Evolutionary conservation across 306 rosid species (phyloP).

Genomic region (Inga laurina): DNA sequence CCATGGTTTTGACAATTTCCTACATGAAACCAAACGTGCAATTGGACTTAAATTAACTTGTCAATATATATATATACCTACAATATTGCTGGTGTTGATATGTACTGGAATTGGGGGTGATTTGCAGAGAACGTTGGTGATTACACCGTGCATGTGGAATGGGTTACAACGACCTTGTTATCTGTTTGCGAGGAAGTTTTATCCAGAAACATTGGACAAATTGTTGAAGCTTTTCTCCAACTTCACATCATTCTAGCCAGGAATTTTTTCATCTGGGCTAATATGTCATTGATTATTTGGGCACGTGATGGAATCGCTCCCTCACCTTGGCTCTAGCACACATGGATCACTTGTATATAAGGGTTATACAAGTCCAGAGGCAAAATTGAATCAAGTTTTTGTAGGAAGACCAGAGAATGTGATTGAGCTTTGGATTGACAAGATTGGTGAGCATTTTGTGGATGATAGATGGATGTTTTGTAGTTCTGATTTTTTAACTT

Average conservation of each 20-base stretch:
- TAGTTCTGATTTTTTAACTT: background rate
- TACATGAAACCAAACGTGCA: background rate
- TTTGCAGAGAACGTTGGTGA: constrained; percentile 33
- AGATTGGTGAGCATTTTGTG: background rate
- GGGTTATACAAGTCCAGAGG: background rate
- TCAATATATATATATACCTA: background rate
- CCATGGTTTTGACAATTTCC: background rate
- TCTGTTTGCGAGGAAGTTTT: constrained; percentile 48
- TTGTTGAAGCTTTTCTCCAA: constrained; percentile 30
- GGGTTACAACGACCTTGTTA: constrained; percentile 43
- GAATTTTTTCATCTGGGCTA: background rate
- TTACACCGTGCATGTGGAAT: constrained; percentile 43
- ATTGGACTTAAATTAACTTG: background rate
- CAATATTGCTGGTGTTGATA: background rate
- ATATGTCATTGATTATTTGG: constrained; percentile 12
- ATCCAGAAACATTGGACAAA: constrained; percentile 29
- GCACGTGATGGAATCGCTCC: background rate
- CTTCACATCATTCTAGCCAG: constrained; percentile 5
- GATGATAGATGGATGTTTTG: background rate
- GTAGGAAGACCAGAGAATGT: background rate
- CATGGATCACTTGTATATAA: background rate
- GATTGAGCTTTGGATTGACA: constrained; percentile 2
- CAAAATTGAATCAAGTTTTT: background rate
- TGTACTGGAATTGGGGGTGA: background rate
- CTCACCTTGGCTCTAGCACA: background rate